Base-by-base conservation (phyloP, 2,329 filamentous ascomycete genomes). In the Verticillium isaacii region DNA sequence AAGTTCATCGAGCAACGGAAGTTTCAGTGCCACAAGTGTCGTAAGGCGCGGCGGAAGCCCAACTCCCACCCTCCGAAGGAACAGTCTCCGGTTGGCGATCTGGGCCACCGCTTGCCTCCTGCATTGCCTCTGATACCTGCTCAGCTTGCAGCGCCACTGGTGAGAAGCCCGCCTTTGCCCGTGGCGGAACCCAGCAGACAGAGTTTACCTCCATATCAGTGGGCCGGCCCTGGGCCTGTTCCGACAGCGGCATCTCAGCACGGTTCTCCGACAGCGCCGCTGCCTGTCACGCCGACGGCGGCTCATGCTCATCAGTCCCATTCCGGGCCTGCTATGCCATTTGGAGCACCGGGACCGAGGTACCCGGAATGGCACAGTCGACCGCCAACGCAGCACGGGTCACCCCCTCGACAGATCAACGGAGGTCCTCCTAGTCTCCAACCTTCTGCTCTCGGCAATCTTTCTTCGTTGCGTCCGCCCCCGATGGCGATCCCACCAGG, bases 11-110 rank as follows among this genome's bases (percentile, higher is more conserved):
- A 84, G 60, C 85, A 87, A 66, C 78, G 83, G 34, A 83, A 81
- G 64, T 89, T 86, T 66, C 89, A 92, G 73, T 93, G 90, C 68
- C 90, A 93, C 75, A 90, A 91, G 72, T 93, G 90, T 70, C 82
- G 80, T 66, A 88, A 85, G 70, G 72, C 75, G 34, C 82, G 82
- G 62, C 80, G 78, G 32, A 77, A 80, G 60, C 77, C 82, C 3
- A 66, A 70, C 32, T 68, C 73, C 25, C 75, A 75, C 61, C 68
- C 54, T 32, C 25, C 54, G 14, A 56, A 56, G 54, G 54, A 56
- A 12, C 54, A 8, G n/a, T 23, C 45, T 9, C 45, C 45, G 19
- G n/a, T 19, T 25, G 45, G n/a, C n/a, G 45, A 52, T 23, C 45
- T 25, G n/a, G 45, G 19, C 12, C 45, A 52, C 9, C 45, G 45